Evolutionary conservation across 306 rosid species (phyloP), one percentile per base, ranked within the genome.

Genomic region (Gynostemma pentaphyllum): DNA sequence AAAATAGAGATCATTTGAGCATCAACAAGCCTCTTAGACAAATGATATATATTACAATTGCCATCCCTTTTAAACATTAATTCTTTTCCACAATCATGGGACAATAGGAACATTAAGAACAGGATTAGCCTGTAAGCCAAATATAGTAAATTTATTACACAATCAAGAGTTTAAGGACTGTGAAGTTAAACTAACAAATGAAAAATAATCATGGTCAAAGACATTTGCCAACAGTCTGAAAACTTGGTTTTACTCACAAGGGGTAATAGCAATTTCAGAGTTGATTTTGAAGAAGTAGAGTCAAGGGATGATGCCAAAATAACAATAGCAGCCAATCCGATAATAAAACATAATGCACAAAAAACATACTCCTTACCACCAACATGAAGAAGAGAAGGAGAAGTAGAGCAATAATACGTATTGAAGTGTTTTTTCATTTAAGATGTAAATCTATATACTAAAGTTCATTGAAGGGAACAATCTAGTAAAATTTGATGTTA

Each of bases 231-330:
- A 12, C n/a, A n/a, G n/a, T n/a, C 70, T 23, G 28, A 26, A 24
- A 32, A 40, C 48, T 51, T 56, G 46, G 32, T 47, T 52, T 62
- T 62, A 86, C 99, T 86, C 80, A 94, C 99, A 62, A 94, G 89
- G 70, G 99, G 99, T 66, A 83, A 71, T 57, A 94, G 87, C 75
- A 88, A 70, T 78, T 94, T 94, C 42, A 94, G 83, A 61, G 81
- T 70, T 72, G 99, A 94, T 40, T 88, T 84, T 75, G 99, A 94
- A 69, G 97, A 79, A 54, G 87, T 84, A 73, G 88, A 94, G 71
- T 94, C 95, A 67, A 94, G 83, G 59, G 99, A 94, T 37, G 99
- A 88, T 39, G 99, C 99, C 76, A 94, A 70, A 0, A 97, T 88
- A 74, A 81, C 99, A 50, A 94, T 70, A 62, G 97, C 96, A 48